Evolutionary conservation across 805 yeast genomes (phyloP).

Genomic region (Saturnispora diversa): DNA sequence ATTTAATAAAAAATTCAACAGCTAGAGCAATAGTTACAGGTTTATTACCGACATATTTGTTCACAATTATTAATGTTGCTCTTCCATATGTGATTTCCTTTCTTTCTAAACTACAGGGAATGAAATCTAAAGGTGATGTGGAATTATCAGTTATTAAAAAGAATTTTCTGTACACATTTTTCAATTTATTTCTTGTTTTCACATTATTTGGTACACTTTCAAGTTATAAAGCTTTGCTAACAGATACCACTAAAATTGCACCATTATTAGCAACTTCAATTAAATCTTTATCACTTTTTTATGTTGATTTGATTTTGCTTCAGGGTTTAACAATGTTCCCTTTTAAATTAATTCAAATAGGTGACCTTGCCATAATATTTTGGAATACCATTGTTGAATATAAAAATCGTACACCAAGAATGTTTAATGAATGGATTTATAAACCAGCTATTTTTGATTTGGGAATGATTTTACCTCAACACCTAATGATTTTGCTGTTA

Average conservation of each 20-base stretch:
- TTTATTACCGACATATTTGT: conserved; percentile 52
- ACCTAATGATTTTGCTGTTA: conserved; percentile 48
- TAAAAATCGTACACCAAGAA: conserved; percentile 41
- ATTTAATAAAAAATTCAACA: conserved; percentile 42
- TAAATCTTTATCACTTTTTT: conserved; percentile 44
- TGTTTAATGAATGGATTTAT: conserved; percentile 43
- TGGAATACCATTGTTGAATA: conserved; percentile 32
- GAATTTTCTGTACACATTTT: conserved; percentile 52
- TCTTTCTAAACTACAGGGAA: conserved; percentile 44
- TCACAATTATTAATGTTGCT: conserved; percentile 43
- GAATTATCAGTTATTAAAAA: conserved; percentile 50
- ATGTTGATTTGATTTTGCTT: conserved; percentile 53
- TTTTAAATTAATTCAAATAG: conserved; percentile 45
- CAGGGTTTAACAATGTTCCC: conserved; percentile 67
- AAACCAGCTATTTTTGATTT: conserved; percentile 55
- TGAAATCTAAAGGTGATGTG: conserved; percentile 48
- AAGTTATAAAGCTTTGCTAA: conserved; percentile 48
- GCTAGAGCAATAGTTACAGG: conserved; percentile 51
- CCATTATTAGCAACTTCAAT: conserved; percentile 46
- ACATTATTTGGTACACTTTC: conserved; percentile 55
- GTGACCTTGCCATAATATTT: conserved; percentile 42
- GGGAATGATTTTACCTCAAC: conserved; percentile 56
- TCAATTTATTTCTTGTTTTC: conserved; percentile 54
- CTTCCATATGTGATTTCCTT: conserved; percentile 50
- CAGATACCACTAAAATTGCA: conserved; percentile 54